Base-by-base conservation (phyloP, 2,329 filamentous ascomycete species). In the Albophoma yamanashiensis region DNA sequence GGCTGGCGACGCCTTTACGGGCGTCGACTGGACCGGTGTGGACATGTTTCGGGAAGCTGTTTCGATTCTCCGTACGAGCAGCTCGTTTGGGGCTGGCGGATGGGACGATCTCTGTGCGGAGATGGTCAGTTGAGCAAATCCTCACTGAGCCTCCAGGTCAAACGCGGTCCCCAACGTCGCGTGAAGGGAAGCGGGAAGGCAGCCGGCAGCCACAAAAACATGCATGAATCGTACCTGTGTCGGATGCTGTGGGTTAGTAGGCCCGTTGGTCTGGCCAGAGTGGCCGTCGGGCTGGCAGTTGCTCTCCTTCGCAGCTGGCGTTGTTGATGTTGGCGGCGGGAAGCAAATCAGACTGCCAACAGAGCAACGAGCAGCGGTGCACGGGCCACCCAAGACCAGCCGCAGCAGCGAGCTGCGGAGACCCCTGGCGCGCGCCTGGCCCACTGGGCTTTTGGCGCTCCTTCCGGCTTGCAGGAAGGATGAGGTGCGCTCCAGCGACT, bases 1-100 rank as follows among this genome's bases (percentile, higher is more conserved):
- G 27, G 69, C 63, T 1, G 73, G 64, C 22, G 72, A 60, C 52
- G 74, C 71, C 72, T 79, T 70, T 70, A 80, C 63, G 64, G 82
- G 69, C 65, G 75, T 76, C 42, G 69, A 67, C 60, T 61, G 69
- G 60, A 67, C 60, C 17, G 69, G 68, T 39, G 70, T 70, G 39
- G 71, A 64, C 73, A 74, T 74, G 56, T 20, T 63, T 15, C 12
- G 20, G 20, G 31, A 22, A 20, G 43, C n/a, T n/a, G 15, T 17
- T 56, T 20, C 7, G 47, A 42, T 17, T 22, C 31, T 4, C 5
- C 31, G 50, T 38, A 15, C n/a, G 31, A 11, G 50, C 50, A 38
- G 50, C 20, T n/a, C n/a, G 50, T 34, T n/a, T 20, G 14, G 31
- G 20, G 11, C 12, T 55, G 50, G 6, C 31, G 20, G 31, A 4